Evolutionary conservation across 306 rosid species (phyloP).

Genomic region (Malus asiatica): DNA sequence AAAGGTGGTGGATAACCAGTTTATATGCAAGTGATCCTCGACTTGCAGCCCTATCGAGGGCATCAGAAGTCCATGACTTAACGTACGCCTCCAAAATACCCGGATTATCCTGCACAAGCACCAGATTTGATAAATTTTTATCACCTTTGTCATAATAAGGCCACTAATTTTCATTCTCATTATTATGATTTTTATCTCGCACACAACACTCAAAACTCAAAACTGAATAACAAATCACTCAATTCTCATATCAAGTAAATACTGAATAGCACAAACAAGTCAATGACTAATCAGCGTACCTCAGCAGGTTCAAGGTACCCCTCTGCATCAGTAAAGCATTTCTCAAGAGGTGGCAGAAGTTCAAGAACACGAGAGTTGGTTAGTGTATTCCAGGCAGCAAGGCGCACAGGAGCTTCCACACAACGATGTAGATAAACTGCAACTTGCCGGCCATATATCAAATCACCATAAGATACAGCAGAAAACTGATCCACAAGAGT

Average conservation of each 20-base stretch:
- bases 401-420: constrained; percentile 69
- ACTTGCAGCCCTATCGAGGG: constrained; percentile 73
- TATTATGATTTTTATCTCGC: background rate
- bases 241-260: background rate
- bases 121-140: constrained; percentile 4
- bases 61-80: constrained; percentile 82
- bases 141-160: background rate
- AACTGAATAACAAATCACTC: background rate
- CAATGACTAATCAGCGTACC: constrained; percentile 35
- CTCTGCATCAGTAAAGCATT: constrained; percentile 57
- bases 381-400: constrained; percentile 75
- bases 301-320: constrained; percentile 88
- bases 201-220: background rate
- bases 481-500: constrained; percentile 87
- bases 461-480: constrained; percentile 80
- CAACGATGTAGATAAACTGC: constrained; percentile 66
- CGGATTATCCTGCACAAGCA: constrained; percentile 53
- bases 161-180: background rate
- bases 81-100: constrained; percentile 68
- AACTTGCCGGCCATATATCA: constrained; percentile 79
- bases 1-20: constrained; percentile 73
- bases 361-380: constrained; percentile 76
- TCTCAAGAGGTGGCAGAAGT: constrained; percentile 73
- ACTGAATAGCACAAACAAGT: background rate
- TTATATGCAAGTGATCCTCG: constrained; percentile 65